These are phyloP conservation scores for Aspergillus fijiensis DNA, from an alignment of 2,329 filamentous ascomycete genomes.

Conservation along the genomic window DNA sequence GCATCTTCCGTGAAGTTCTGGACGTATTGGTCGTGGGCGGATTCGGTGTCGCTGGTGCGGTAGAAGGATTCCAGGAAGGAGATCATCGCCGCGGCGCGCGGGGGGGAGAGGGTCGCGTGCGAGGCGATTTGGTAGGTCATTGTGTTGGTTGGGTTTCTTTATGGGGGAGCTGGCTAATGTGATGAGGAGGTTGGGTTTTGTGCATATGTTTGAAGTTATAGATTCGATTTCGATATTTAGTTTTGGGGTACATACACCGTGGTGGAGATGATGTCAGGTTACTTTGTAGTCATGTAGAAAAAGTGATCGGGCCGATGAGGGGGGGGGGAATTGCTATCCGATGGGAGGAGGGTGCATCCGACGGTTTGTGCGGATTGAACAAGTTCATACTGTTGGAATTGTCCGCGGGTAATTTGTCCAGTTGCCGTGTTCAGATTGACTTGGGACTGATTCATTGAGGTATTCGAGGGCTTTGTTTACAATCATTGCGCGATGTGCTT, in stretches of 20 bases:
- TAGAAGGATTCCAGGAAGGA: slow-evolving; percentile 40
- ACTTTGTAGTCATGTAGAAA: slow-evolving; percentile 5
- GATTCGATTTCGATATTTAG: background rate
- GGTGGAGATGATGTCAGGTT: slow-evolving; percentile 3
- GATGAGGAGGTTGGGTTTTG: background rate
- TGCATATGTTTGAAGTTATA: no score
- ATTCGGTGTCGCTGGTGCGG: slow-evolving; percentile 36
- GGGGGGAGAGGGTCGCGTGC: slow-evolving; percentile 26
- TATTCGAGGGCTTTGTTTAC: no score
- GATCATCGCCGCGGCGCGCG: slow-evolving; percentile 26
- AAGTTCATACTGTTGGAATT: no score
- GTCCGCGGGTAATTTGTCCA: no score
- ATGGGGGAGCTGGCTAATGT: background rate
- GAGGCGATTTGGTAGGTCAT: slow-evolving; percentile 38
- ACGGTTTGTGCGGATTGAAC: no score
- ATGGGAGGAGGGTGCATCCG: no score
- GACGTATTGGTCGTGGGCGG: slow-evolving; percentile 36
- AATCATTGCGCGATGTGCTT: no score
- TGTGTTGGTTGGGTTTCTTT: slow-evolving; percentile 9
- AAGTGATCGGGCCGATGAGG: slow-evolving; percentile 18
- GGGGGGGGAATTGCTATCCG: no score
- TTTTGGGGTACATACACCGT: background rate
- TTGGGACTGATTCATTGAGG: no score
- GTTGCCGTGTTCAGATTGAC: no score
- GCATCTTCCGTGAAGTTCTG: slow-evolving; percentile 36